Conservation (phyloP, 2,329 filamentous ascomycete species). For the Ascomycota sp. region DNA sequence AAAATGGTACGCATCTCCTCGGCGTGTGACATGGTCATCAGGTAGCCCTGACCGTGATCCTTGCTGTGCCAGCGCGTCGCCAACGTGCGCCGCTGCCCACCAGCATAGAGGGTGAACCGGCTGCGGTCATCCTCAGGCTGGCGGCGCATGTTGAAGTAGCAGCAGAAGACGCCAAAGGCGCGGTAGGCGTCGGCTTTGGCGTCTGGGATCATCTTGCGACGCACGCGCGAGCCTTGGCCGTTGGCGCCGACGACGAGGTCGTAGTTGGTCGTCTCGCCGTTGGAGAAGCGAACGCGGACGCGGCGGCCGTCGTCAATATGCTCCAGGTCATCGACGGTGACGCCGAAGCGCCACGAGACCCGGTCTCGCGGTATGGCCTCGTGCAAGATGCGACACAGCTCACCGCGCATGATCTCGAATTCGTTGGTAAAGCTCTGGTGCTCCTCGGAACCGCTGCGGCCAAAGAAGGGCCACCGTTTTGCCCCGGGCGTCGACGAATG, state of each 20-base stretch:
- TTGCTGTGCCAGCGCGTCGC: slow-evolving; percentile 4
- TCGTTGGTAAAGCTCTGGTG: slow-evolving; percentile 28
- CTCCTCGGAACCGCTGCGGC: slow-evolving; percentile 19
- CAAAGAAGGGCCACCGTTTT: slow-evolving; percentile 17
- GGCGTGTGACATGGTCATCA: slow-evolving; percentile 11
- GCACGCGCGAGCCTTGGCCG: slow-evolving; percentile 13
- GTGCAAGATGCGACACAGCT: slow-evolving; percentile 29
- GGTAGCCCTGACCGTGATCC: slow-evolving; percentile 6
- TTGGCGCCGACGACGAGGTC: slow-evolving; percentile 36
- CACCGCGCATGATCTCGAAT: slow-evolving; percentile 38
- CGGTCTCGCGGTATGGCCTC: slow-evolving; percentile 14
- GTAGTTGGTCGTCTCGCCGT: slow-evolving; percentile 20
- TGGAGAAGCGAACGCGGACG: slow-evolving; percentile 19
- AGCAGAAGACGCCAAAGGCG: slow-evolving; percentile 9
- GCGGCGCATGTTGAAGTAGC: slow-evolving; percentile 19
- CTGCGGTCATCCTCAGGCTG: slow-evolving; percentile 7
- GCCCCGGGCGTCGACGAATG: slow-evolving; percentile 21
- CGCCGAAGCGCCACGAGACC: slow-evolving; percentile 10
- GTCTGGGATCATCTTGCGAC: slow-evolving; percentile 9
- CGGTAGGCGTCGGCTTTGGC: slow-evolving; percentile 7
- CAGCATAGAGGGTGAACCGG: slow-evolving; percentile 8
- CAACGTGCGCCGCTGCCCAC: slow-evolving; percentile 16
- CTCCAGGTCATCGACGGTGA: slow-evolving; percentile 8
- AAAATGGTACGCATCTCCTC: slow-evolving; percentile 7
- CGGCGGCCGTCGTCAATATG: slow-evolving; percentile 8